Percentiles rank a stretch among this genome's conserved stretches.
Evolutionary conservation across 148 eudicot species (phyloP).

Genomic region (Limonium bicolor): DNA sequence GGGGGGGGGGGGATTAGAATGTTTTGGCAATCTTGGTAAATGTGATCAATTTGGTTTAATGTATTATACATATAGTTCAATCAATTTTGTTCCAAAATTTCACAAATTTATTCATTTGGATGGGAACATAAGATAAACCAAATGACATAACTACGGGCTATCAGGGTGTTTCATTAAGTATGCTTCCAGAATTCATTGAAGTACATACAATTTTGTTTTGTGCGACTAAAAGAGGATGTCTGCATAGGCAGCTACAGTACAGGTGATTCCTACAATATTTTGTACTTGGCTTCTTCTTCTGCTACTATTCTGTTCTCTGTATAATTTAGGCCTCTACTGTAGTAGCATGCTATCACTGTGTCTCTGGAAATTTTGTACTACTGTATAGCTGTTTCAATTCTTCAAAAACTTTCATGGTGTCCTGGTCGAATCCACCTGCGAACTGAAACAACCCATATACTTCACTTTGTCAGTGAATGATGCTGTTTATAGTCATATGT

Average conservation of each 20-base stretch:
- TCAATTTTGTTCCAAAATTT: not conserved
- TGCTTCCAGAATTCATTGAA: too few species aligned
- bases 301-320: not conserved
- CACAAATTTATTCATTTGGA: too few species aligned
- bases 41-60: not conserved
- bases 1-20: not conserved
- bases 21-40: not conserved
- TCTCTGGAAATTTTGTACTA: not conserved
- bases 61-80: not conserved
- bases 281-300: too few species aligned
- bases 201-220: too few species aligned
- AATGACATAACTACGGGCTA: too few species aligned
- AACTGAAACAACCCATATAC: slow-evolving; percentile 22
- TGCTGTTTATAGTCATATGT: not conserved
- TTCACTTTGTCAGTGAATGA: too few species aligned
- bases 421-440: slow-evolving; percentile 65
- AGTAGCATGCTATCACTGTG: too few species aligned
- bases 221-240: too few species aligned
- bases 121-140: too few species aligned
- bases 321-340: not conserved
- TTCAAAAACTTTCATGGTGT: slow-evolving; percentile 38
- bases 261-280: too few species aligned
- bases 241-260: too few species aligned
- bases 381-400: slow-evolving; percentile 15
- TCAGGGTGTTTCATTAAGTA: too few species aligned